Evolutionary conservation across 495 filamentous ascomycete genomes (phyloP), one percentile per base, ranked within the genome.

Genomic region (Penicillium fimorum): DNA sequence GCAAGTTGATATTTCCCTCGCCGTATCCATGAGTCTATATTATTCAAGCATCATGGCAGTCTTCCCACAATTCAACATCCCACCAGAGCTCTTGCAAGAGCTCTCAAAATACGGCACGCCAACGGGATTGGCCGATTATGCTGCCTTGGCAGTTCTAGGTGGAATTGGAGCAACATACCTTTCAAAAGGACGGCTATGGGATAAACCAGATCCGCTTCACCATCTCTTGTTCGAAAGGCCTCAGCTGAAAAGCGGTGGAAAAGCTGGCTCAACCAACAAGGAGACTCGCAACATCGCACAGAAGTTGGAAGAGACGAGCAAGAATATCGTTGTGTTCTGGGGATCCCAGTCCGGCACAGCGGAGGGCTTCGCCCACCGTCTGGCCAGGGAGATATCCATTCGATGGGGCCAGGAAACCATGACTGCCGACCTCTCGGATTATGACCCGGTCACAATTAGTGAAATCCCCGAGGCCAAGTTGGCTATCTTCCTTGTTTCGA

Each of bases 321-420:
- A 70, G 47, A 53, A 69, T 11, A 60, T 78, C n/a, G 76, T 79
- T 15, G 70, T 83, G 9, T 79, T 83, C 60, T 84, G 76, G 76
- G 80, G 77, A 47, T 82, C 79, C 0, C 80, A 84, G 65, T 81
- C 79, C 15, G 80, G 81, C 11, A 83, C 78, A 0, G 77, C 79
- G 0, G 80, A 83, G 56, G 69, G 70, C 1, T 74, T 81, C 53
- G 79, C 79, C 13, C 63, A 75, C 46, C 67, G 71, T 7, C 65
- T 84, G 15, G 74, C 70, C 0, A 64, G 75, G 47, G 80, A 83
- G 25, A 74, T 76, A 41, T 62, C 64, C 5, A 52, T 66, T 17
- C 69, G 74, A 8, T 80, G 80, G 59, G 73, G 74, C 5, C 58
- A 77, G n/a, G 59, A 69, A 18, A 63, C 64, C 10, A 62, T 84